phyloP scores from a whole-genome alignment of 2,329 filamentous ascomycete genomes.

The Gaeumannomyces sp. region DNA sequence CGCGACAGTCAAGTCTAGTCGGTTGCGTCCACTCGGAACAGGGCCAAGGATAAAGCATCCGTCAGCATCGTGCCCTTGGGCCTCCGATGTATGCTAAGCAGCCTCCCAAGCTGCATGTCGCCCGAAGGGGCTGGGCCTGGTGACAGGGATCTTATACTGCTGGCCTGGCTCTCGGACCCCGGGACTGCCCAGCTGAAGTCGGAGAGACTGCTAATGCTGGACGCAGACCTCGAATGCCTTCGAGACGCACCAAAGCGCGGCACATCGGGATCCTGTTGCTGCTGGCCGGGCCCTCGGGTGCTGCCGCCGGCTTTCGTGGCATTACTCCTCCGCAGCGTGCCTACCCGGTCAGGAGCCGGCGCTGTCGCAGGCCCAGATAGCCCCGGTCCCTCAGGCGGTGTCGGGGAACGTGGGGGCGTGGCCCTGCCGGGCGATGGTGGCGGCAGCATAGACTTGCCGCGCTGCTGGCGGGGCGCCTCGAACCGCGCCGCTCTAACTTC shows the following conservation, averaged over 20 bases:
- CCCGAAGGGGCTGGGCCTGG: constrained; percentile 5
- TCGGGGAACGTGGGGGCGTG: not conserved
- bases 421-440: too few relatives aligned
- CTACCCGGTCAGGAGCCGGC: not conserved
- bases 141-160: constrained; percentile 2
- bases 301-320: not conserved
- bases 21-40: constrained; percentile 3
- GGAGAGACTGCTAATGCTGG: constrained; percentile 1
- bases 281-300: not conserved
- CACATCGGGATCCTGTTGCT: not conserved
- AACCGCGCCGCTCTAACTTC: constrained; percentile 7
- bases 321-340: constrained; percentile 6
- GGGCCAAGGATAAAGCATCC: constrained; percentile 8
- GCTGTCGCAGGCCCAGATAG: not conserved
- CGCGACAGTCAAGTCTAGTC: not conserved
- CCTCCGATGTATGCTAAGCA: constrained; percentile 5
- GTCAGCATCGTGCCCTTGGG: constrained; percentile 5
- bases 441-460: not conserved
- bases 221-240: not conserved
- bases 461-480: constrained; percentile 6
- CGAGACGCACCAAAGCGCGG: not conserved
- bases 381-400: too few relatives aligned
- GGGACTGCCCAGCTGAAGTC: not conserved
- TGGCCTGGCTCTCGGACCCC: not conserved
- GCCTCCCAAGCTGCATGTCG: constrained; percentile 1